Percentiles rank a stretch among this genome's conserved stretches.
These are phyloP conservation scores for Solanum appendiculatum DNA, from an alignment of 257 asterid genomes.

Conservation along the genomic window DNA sequence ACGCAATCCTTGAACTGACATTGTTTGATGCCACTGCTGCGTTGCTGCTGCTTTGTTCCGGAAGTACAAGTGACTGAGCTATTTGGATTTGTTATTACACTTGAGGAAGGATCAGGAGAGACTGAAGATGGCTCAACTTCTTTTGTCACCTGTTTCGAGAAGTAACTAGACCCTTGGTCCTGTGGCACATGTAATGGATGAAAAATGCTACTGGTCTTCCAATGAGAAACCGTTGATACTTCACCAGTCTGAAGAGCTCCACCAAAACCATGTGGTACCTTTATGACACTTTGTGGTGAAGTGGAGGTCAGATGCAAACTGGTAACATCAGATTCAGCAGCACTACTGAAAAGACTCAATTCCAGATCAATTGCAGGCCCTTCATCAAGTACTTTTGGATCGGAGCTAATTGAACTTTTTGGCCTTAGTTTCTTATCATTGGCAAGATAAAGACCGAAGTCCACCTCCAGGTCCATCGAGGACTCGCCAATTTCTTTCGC, in stretches of 20 bases:
- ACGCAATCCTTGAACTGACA: constrained; percentile 77
- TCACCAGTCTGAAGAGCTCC: constrained; percentile 25
- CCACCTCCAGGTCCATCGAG: constrained; percentile 81
- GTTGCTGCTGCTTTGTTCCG: constrained; percentile 56
- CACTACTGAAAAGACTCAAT: constrained; percentile 54
- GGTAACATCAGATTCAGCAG: constrained; percentile 57
- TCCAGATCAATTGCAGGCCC: constrained; percentile 68
- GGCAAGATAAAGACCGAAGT: constrained; percentile 67
- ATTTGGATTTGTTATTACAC: constrained; percentile 46
- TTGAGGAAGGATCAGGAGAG: constrained; percentile 48
- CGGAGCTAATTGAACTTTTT: constrained; percentile 26
- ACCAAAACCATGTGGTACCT: constrained; percentile 7
- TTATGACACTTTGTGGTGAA: constrained; percentile 13
- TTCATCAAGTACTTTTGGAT: constrained; percentile 14
- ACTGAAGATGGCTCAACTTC: constrained; percentile 21
- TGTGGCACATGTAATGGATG: constrained; percentile 18
- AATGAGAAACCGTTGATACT: constrained; percentile 17
- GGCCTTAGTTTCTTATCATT: constrained; percentile 45
- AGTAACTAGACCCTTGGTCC: constrained; percentile 22
- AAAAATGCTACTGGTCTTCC: constrained; percentile 11
- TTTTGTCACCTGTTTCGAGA: constrained; percentile 25
- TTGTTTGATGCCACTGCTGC: constrained; percentile 39
- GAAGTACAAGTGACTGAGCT: constrained; percentile 94
- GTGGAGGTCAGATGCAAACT: constrained; percentile 29
- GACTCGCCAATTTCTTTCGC: constrained; percentile 61